Evolutionary conservation across 129 eudicot genomes (phyloP), one percentile per base, ranked within the genome.

Genomic region (Dittrichia graveolens): DNA sequence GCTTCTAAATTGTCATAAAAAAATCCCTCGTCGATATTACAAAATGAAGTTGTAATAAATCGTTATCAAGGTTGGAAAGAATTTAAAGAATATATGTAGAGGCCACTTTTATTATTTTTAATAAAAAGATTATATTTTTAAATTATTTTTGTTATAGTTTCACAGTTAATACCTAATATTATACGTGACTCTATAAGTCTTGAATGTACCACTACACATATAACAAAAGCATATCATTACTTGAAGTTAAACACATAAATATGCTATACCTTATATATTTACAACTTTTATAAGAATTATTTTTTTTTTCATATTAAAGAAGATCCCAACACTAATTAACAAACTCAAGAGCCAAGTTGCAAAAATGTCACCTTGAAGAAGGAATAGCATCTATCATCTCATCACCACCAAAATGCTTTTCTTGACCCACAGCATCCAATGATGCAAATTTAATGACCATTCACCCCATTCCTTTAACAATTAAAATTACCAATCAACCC

Each of bases 371-470:
- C 62, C 0, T 12, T 61, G 76, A 38, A 61, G 41, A 75, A 72
- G 69, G 77, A 73, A 83, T 78, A 78, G 78, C 71, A 67, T 71
- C 75, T 72, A 40, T 46, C 50, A 57, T 15, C 52, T 64, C 61
- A 73, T 61, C 70, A 38, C 38, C 18, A 73, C 52, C 52, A 40
- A 61, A 73, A 48, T 48, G 61, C 78, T 75, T 57, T 58, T 77
- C 67, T 77, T 82, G 64, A 68, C 72, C 68, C 79, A 69, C 39
- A 77, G 66, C 75, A 67, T 67, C 75, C 34, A 65, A 44, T 42
- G 60, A 63, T 61, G 64, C 77, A 69, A 55, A 37, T 50, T 76
- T 66, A 75, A 75, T 53, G 81, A 71, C 69, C 68, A 14, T 64
- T 71, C 75, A 78, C 72, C 76, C 45, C 38, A 8, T 65, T 44